phyloP scores from a whole-genome alignment of 345 rosid species.

The Corymbia maculata region DNA sequence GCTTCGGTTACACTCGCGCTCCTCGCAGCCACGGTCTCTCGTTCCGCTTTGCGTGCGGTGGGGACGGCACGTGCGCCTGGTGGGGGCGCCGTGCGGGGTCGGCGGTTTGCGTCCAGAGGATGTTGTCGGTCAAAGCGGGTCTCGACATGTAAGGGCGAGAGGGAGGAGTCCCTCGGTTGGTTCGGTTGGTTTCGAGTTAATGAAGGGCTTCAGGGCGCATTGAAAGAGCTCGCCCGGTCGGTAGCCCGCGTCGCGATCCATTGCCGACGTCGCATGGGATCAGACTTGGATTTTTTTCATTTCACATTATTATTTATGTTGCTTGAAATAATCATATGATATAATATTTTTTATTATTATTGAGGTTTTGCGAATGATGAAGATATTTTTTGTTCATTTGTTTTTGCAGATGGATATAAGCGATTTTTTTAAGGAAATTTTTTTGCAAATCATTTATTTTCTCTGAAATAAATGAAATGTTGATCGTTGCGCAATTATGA shows the following conservation, averaged over 20 bases:
- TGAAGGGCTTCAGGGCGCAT: background rate
- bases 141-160: background rate
- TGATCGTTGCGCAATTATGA: rapidly evolving
- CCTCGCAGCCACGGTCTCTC: background rate
- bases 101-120: background rate
- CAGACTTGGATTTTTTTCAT: background rate
- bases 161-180: background rate
- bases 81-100: background rate
- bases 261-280: background rate
- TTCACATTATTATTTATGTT: rapidly evolving
- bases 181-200: background rate
- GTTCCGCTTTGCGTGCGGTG: background rate
- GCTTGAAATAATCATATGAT: background rate
- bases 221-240: background rate
- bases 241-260: background rate
- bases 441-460: background rate
- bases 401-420: too few species aligned
- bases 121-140: background rate
- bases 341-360: too few species aligned
- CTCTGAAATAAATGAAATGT: rapidly evolving
- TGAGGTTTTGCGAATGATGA: too few species aligned
- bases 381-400: too few species aligned
- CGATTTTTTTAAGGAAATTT: background rate
- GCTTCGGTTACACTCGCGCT: background rate
- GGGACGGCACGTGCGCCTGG: background rate